Evolutionary conservation across 1,284 basidiomycete species (phyloP), one percentile per base, ranked within the genome.

Genomic region (Erythrobasidium hasegawianum): DNA sequence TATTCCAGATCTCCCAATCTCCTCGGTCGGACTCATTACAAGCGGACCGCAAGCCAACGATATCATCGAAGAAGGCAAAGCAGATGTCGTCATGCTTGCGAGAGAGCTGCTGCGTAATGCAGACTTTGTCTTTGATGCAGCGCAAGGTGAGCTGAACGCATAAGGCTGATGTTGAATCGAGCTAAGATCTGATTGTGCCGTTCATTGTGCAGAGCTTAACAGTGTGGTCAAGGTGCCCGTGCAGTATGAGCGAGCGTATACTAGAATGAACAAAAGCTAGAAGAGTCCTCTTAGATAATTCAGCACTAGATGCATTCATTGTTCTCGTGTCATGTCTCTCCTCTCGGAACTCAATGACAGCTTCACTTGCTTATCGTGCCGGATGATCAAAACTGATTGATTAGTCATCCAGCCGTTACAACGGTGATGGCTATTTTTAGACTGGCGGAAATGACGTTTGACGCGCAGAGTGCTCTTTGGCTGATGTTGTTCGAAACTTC

Each of bases 1-100:
- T 4, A 78, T 86, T 67, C 83, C 84, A 0, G 59, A 53, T 11
- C 26, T 70, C n/a, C 27, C 57, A 14, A 77, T 89, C 61, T 84
- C 85, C 14, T 76, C 86, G 1, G 89, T 91, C n/a, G 89, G 89
- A 1, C 75, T 87, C 56, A 87, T 92, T 73, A 87, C 83, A 0
- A 81, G 84, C 11, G 81, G 85, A 1, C 71, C 80, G 20, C 81
- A 87, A 73, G 86, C 87, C 2, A 85, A 90, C 74, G 80, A 81
- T 7, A 84, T 87, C 72, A 75, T 91, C 33, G 79, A 83, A 69
- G 78, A 82, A 1, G 85, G 84, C 20, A 82, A 87, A 72, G 83
- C 86, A 1, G 87, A 90, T 73, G 83, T 86, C 4, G 78, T 88
- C 16, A 82, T 85, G 65, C 77, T 89, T 14, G 88, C 85, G 1